phyloP scores from a whole-genome alignment of 164 flowering plant species.

The Saururus chinensis region DNA sequence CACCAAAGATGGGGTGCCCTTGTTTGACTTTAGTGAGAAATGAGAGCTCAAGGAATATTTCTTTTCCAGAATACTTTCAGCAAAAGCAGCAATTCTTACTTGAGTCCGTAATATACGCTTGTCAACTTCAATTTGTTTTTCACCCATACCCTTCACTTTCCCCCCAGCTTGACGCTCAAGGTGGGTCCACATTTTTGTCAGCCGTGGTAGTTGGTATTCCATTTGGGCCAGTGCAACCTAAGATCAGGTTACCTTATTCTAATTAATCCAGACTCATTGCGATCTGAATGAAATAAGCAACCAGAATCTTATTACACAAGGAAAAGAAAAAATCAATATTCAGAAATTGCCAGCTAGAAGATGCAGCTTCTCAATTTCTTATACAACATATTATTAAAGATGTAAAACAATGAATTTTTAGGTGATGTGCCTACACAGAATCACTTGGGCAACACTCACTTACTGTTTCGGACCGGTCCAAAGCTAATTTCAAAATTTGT shows the following conservation, averaged over 20 bases:
- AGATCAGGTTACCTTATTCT: background rate
- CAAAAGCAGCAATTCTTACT: constrained; percentile 27
- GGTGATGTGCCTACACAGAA: too few species aligned
- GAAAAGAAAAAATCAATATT: too few species aligned
- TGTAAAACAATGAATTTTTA: too few species aligned
- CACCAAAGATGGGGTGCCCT: background rate
- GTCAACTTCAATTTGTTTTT: constrained; percentile 98
- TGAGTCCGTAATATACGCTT: constrained; percentile 89
- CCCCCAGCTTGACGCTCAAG: constrained; percentile 99
- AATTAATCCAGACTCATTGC: background rate
- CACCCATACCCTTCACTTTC: constrained; percentile 96
- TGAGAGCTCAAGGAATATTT: background rate
- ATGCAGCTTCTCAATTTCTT: too few species aligned
- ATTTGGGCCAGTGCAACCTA: constrained; percentile 94
- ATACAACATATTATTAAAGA: too few species aligned
- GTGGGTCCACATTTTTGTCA: constrained; percentile 97
- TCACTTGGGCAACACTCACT: too few species aligned
- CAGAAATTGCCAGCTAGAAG: too few species aligned
- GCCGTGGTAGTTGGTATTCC: constrained; percentile 91
- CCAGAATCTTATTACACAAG: too few species aligned
- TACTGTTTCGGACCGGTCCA: too few species aligned
- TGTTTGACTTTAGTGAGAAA: background rate
- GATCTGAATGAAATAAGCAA: too few species aligned
- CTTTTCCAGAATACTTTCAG: background rate
- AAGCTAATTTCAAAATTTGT: too few species aligned